Evolutionary conservation across 257 asterid genomes (phyloP), one percentile per base, ranked within the genome.

Genomic region (Parsonsia alboflavescens): DNA sequence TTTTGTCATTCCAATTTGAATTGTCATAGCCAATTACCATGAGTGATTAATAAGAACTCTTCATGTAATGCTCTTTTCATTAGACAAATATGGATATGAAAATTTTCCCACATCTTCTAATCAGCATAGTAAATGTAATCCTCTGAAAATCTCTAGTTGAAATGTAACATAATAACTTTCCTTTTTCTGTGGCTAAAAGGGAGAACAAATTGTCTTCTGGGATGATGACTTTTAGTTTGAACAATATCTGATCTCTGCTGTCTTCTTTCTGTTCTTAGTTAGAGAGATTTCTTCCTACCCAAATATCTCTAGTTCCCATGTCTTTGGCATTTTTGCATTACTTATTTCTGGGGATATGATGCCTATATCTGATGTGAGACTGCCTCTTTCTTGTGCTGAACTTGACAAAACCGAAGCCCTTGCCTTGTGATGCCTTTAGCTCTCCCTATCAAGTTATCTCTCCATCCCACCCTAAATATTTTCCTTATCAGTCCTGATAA

Each of bases 261-360:
- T 62, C 45, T 28, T 61, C 11, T 4, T 21, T 21, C 45, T 10
- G 3, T 62, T 30, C 44, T 30, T 13, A 16, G 13, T 63, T 15
- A 33, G 42, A 21, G 69, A 36, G 69, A 30, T 63, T 6, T 53
- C 8, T 17, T 63, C 68, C 22, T 30, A 30, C 15, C 68, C 13
- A 30, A 16, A 15, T 62, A 30, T 30, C 68, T 62, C 68, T 28
- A 11, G 5, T 26, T 21, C 57, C 59, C 24, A 19, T 7, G 13
- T 0, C 16, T 5, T 50, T 53, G 0, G 21, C 7, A 6, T 5
- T 53, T 53, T n/a, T 17, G 8, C 44, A 1, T 30, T 30, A 17
- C 67, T 15, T 62, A 62, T 62, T 62, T 62, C 68, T 30, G 30
- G 68, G 16, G 24, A 63, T 62, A 62, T 16, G 69, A 33, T 36